Conservation (phyloP, 179 eudicot genomes). For the Nepenthes alata region DNA sequence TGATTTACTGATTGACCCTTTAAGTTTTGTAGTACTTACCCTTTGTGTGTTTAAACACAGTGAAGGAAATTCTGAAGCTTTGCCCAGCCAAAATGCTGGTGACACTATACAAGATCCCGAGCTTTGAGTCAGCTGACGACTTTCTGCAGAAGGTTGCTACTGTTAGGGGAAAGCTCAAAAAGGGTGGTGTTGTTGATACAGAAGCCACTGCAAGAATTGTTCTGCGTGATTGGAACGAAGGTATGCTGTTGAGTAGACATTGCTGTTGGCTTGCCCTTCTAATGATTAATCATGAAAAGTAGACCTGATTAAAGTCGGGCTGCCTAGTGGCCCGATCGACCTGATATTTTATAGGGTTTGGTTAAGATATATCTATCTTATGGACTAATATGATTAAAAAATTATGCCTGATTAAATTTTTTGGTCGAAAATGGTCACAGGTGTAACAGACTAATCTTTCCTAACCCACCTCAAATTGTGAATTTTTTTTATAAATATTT, state of each 20-base stretch:
- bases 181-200: slow-evolving; percentile 75
- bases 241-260: slow-evolving; percentile 18
- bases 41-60: slow-evolving; percentile 21
- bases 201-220: slow-evolving; percentile 86
- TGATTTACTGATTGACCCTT: no score
- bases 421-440: no score
- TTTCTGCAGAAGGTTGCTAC: slow-evolving; percentile 80
- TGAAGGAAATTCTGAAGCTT: slow-evolving; percentile 79
- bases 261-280: not conserved
- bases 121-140: slow-evolving; percentile 77
- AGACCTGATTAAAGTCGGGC: not conserved
- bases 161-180: slow-evolving; percentile 79
- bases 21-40: not conserved
- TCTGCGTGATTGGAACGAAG: slow-evolving; percentile 92
- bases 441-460: no score
- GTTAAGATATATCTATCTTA: no score
- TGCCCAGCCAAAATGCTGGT: slow-evolving; percentile 70
- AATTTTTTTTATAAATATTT: no score
- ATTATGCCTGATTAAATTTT: no score
- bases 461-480: no score
- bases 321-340: no score
- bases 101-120: slow-evolving; percentile 66
- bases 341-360: no score
- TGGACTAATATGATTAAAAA: not conserved
- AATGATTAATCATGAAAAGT: not conserved